A percentile compares a stretch with the other conserved stretches of the same genome.
These are phyloP conservation scores for Ophiostoma himal-ulmi DNA, from an alignment of 2,329 filamentous ascomycete genomes.

Conservation along the genomic window DNA sequence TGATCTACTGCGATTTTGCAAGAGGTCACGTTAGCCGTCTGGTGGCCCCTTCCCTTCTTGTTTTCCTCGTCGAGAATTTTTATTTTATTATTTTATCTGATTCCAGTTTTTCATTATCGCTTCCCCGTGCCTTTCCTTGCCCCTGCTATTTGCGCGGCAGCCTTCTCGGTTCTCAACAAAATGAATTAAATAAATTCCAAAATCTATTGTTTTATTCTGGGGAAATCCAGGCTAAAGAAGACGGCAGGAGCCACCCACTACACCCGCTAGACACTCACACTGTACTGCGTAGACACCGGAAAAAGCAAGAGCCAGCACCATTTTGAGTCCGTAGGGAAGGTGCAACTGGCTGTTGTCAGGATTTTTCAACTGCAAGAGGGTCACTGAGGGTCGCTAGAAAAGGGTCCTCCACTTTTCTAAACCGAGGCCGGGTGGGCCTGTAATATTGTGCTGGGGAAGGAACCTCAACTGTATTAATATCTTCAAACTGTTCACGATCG, in stretches of 20 bases:
- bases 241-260: conserved; percentile 7
- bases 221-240: conserved; percentile 5
- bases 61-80: conserved; percentile 10
- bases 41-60: not conserved
- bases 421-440: conserved; percentile 11
- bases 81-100: not conserved
- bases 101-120: conserved; percentile 13
- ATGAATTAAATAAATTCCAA: not conserved
- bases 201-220: not conserved
- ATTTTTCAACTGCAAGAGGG: conserved; percentile 8
- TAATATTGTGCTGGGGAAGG: conserved; percentile 13
- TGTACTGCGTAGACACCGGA: not conserved
- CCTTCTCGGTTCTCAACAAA: conserved; percentile 22
- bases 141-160: conserved; percentile 21
- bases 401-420: conserved; percentile 18
- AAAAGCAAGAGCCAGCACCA: not conserved
- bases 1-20: conserved; percentile 3
- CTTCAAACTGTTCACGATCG: not conserved
- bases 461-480: not conserved
- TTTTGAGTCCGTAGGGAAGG: not conserved
- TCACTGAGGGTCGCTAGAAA: conserved; percentile 10
- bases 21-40: conserved; percentile 13
- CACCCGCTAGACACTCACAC: not conserved
- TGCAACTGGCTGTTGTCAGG: conserved; percentile 18
- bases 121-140: conserved; percentile 19